These are phyloP conservation scores for Tolypocladium tropicale DNA, from an alignment of 2,329 filamentous ascomycete genomes.

Conservation along the genomic window DNA sequence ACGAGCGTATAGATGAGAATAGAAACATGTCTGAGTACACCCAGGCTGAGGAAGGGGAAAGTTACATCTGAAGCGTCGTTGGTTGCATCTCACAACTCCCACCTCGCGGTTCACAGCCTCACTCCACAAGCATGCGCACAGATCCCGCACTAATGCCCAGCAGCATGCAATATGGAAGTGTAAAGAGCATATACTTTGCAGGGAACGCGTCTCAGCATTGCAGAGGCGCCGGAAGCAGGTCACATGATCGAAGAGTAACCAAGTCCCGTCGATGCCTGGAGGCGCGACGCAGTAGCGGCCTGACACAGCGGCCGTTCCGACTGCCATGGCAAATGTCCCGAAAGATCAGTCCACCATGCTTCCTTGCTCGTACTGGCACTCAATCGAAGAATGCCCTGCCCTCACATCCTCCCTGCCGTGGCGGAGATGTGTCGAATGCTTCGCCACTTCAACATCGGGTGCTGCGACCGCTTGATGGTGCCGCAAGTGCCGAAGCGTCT, in stretches of 20 bases:
- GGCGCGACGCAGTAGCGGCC: neutral
- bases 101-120: neutral
- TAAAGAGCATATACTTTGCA: neutral
- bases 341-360: too few relatives aligned
- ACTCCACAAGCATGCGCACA: neutral
- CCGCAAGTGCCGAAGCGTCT: neutral
- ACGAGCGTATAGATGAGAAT: too few relatives aligned
- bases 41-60: too few relatives aligned
- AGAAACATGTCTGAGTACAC: too few relatives aligned
- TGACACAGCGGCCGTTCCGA: neutral
- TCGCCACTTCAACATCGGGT: neutral
- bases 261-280: neutral
- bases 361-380: too few relatives aligned
- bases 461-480: neutral
- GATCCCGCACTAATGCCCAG: neutral
- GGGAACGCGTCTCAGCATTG: neutral
- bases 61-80: too few relatives aligned
- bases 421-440: neutral
- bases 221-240: neutral
- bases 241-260: neutral
- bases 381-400: too few relatives aligned
- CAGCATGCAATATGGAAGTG: neutral
- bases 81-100: too few relatives aligned
- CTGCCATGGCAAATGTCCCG: neutral
- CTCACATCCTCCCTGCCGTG: too few relatives aligned